Percentiles rank a stretch among this genome's conserved stretches.
These are phyloP conservation scores for Elasticomyces elasticus DNA, from an alignment of 495 filamentous ascomycete genomes.

Conservation along the genomic window DNA sequence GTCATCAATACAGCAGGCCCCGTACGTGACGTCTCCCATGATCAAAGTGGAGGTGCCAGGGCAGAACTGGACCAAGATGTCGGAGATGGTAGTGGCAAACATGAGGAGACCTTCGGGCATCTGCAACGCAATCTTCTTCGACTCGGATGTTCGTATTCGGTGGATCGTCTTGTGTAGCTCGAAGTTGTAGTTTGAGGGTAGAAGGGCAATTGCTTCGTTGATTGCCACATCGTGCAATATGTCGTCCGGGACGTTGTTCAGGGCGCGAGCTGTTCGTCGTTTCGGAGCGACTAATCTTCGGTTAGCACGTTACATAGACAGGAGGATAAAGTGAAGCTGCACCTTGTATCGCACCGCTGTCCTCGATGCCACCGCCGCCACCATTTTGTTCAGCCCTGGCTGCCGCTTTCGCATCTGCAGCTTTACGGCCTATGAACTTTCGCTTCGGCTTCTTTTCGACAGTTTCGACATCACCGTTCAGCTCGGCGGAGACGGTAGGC, in stretches of 20 bases:
- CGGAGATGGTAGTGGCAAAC: constrained; percentile 95
- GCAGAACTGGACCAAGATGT: constrained; percentile 93
- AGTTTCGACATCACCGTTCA: constrained; percentile 23
- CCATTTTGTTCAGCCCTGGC: constrained; percentile 20
- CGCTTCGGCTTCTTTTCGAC: constrained; percentile 30
- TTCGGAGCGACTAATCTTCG: constrained; percentile 37
- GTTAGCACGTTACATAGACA: background rate
- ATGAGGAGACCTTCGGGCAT: constrained; percentile 93
- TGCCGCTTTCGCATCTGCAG: constrained; percentile 26
- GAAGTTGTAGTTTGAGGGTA: constrained; percentile 92
- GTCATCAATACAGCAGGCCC: constrained; percentile 97
- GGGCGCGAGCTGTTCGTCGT: constrained; percentile 57
- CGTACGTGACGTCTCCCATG: constrained; percentile 99
- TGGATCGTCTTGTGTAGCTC: constrained; percentile 98
- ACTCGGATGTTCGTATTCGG: constrained; percentile 66
- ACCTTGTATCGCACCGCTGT: constrained; percentile 35
- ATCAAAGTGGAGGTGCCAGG: constrained; percentile 83
- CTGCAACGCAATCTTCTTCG: constrained; percentile 78
- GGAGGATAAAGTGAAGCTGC: constrained; percentile 4
- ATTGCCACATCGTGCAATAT: constrained; percentile 84
- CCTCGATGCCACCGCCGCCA: constrained; percentile 31
- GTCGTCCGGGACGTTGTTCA: constrained; percentile 81
- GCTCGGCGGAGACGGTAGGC: constrained; percentile 18
- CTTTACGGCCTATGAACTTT: constrained; percentile 32
- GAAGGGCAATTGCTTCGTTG: constrained; percentile 73